Evolutionary conservation across 108 stramenopile species (phyloP).

Genomic region (Cyclotella choctawhatcheeana): DNA sequence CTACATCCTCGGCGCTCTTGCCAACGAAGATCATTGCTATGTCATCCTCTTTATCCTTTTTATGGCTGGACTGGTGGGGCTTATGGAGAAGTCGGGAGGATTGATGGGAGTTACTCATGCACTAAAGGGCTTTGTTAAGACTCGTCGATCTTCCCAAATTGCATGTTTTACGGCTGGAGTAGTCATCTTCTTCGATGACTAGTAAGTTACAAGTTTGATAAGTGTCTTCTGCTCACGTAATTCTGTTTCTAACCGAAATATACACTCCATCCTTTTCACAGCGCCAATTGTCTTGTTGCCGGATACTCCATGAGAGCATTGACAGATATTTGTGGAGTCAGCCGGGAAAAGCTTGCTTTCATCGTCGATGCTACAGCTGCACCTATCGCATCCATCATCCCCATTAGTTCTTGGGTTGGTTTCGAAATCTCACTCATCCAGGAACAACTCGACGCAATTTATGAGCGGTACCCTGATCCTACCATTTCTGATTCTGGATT

Average conservation of each 20-base stretch:
- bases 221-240: too few species aligned
- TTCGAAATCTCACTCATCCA: conserved; percentile 62
- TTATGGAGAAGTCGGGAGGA: conserved; percentile 65
- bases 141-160: conserved; percentile 50
- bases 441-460: conserved; percentile 51
- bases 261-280: too few species aligned
- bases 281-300: conserved; percentile 61
- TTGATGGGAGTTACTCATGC: conserved; percentile 43
- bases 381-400: conserved; percentile 63
- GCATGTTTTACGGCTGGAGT: conserved; percentile 45
- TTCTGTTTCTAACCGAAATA: too few species aligned
- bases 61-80: conserved; percentile 59
- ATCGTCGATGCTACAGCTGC: conserved; percentile 65
- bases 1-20: conserved; percentile 56
- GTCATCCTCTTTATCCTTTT: conserved; percentile 60
- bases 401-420: conserved; percentile 65
- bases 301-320: conserved; percentile 60
- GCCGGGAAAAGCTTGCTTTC: conserved; percentile 67
- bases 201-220: too few species aligned
- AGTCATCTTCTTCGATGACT: conserved; percentile 64
- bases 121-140: conserved; percentile 42
- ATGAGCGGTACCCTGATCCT: conserved; percentile 20
- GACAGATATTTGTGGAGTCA: conserved; percentile 50
- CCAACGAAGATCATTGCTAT: conserved; percentile 34
- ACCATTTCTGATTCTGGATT: conserved; percentile 52